Base-by-base conservation (phyloP, 2,329 filamentous ascomycete genomes). In the Fusarium setosum region DNA sequence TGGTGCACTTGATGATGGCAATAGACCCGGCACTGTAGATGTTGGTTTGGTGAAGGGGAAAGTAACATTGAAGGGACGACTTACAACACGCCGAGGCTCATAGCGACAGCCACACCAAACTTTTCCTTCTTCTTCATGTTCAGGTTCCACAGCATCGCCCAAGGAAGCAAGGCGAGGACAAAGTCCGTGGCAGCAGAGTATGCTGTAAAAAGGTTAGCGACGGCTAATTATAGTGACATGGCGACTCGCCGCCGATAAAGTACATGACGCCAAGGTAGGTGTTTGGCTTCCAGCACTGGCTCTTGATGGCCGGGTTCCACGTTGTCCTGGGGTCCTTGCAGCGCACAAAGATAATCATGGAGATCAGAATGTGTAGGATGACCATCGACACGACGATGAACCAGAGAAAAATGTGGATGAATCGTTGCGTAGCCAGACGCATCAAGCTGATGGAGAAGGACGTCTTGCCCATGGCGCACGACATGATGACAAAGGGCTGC, bases 81-180 rank as follows among this genome's bases (percentile, higher is more conserved):
- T 5, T 60, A 67, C 64, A 67, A 67, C 6, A 67, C 59, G 13
- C 64, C 64, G 0, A 67, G 59, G 2, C 64, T 67, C 64, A 67
- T 67, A 2, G 64, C 63, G 1, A 67, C 4, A 3, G 64, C 64
- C 1, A 67, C 59, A 11, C 64, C 63, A 11, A 67, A 60, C 42
- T 67, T 67, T 48, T 67, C 64, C 35, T 53, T 64, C 3, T 67
- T 67, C 48, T 65, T 67, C 64, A 67, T 67, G 15, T 67, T 67
- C 10, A 67, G 31, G 5, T 67, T 67, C 64, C 64, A 67, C 0
- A 67, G 24, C 63, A 67, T 67, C 3, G 64, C 51, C 64, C 64
- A 67, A 0, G 64, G 64, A 2, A 67, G 51, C 3, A 67, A 41
- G 0, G 64, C 64, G 1, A 67, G 56, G n/a, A 65, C 26, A 24